Conservation (phyloP, 2,329 filamentous ascomycete species). For the Bimuria novae-zelandiae region DNA sequence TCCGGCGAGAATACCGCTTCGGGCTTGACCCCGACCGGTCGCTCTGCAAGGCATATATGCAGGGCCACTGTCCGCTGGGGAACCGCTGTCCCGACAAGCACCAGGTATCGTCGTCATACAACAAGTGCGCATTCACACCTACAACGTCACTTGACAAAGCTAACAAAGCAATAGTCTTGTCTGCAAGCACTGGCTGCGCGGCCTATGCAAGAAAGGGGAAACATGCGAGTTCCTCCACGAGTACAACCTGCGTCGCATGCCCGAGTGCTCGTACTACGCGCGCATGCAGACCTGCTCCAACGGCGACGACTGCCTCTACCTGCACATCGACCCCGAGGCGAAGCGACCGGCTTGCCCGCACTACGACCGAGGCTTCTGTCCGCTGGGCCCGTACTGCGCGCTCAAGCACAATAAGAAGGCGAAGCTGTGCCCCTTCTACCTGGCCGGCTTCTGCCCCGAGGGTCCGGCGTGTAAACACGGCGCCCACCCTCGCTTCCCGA, state of each 20-base stretch:
- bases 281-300: slow-evolving; percentile 94
- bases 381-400: slow-evolving; percentile 81
- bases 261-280: slow-evolving; percentile 96
- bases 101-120: slow-evolving; percentile 64
- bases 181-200: slow-evolving; percentile 98
- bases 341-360: slow-evolving; percentile 68
- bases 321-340: slow-evolving; percentile 83
- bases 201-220: slow-evolving; percentile 96
- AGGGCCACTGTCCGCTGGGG: slow-evolving; percentile 85
- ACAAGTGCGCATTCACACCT: slow-evolving; percentile 54
- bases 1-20: slow-evolving; percentile 81
- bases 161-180: slow-evolving; percentile 63
- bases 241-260: slow-evolving; percentile 97
- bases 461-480: slow-evolving; percentile 76
- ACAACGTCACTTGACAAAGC: not conserved
- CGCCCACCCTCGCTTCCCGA: slow-evolving; percentile 81
- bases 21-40: slow-evolving; percentile 72
- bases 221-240: slow-evolving; percentile 98
- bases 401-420: slow-evolving; percentile 83
- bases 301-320: slow-evolving; percentile 93
- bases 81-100: slow-evolving; percentile 86
- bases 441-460: slow-evolving; percentile 94
- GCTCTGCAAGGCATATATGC: slow-evolving; percentile 81
- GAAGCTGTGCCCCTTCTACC: slow-evolving; percentile 79
- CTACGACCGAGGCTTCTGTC: slow-evolving; percentile 95